Base-by-base conservation (phyloP, 2,329 filamentous ascomycete species). In the Stromatinia cepivora region DNA sequence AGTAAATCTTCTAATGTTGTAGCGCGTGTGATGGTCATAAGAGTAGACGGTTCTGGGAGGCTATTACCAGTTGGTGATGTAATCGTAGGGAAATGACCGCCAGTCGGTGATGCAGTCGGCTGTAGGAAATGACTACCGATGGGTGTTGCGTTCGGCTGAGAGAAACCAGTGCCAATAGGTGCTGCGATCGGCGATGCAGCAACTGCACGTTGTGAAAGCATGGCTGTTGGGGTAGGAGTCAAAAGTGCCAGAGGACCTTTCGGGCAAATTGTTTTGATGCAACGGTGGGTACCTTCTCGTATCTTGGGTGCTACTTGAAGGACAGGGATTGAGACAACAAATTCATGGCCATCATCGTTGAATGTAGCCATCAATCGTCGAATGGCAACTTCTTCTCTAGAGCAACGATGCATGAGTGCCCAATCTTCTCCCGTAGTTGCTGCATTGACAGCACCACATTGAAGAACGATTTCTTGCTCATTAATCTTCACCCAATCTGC, bases 351-450 rank as follows among this genome's bases (percentile, higher is more conserved):
- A 10, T 68, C 58, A 15, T 63, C 66, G 28, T 64, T 52, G 22
- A 64, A 64, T 5, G 48, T 64, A 9, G 46, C 61, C 61, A 64
- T 52, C 22, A 64, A 13, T 64, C 61, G 46, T 25, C 64, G 64
- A 17, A 69, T 48, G 28, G 62, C 45, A 57, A 31, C 34, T 59
- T 71, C 70, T 57, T 71, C 62, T 4, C 39, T 34, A 5, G 46
- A 39, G 54, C 68, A 71, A 15, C 45, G 52, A 39, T 46, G 56
- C 68, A 71, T 65, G 42, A 70, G 36, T n/a, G 64, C 63, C 67
- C 64, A 70, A 25, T 71, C 58, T n/a, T 53, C 28, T 25, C 48
- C 53, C 3, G 61, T 64, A 22, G 11, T 62, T 11, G 17, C 5
- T 3, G 22, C 36, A 28, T 63, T 25, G 20, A 56, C 31, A 65